These are phyloP conservation scores for Clitoria ternatea DNA, from an alignment of 306 rosid species.

Conservation along the genomic window DNA sequence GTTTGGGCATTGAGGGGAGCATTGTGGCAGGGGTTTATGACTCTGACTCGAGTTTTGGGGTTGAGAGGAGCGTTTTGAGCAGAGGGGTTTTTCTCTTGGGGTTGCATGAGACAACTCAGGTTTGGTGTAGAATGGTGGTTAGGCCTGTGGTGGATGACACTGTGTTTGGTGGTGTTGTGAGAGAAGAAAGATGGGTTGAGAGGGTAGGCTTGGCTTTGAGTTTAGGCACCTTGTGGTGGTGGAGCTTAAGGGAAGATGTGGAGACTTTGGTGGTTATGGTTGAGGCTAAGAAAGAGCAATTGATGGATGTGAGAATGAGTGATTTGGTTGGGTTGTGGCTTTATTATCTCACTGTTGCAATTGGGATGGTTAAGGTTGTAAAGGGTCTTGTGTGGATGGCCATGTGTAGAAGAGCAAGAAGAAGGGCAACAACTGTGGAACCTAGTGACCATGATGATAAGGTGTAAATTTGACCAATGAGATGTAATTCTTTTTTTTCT, in stretches of 20 bases:
- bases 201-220: slow-evolving; percentile 46
- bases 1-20: slow-evolving; percentile 58
- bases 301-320: slow-evolving; percentile 38
- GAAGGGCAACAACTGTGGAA: slow-evolving; percentile 11
- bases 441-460: slow-evolving; percentile 30
- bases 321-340: slow-evolving; percentile 65
- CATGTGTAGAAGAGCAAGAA: slow-evolving; percentile 31
- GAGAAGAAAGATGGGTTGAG: slow-evolving; percentile 53
- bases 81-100: slow-evolving; percentile 60
- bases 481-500: not conserved
- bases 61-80: slow-evolving; percentile 40
- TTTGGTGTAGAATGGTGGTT: slow-evolving; percentile 74
- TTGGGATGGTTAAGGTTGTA: slow-evolving; percentile 58
- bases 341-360: slow-evolving; percentile 57
- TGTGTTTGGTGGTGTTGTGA: slow-evolving; percentile 37
- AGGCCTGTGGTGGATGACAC: slow-evolving; percentile 86
- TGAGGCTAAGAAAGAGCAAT: slow-evolving; percentile 48
- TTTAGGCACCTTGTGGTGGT: slow-evolving; percentile 72
- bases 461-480: slow-evolving; percentile 28
- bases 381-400: slow-evolving; percentile 49
- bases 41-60: slow-evolving; percentile 10
- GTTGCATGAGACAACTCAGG: slow-evolving; percentile 62
- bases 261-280: slow-evolving; percentile 59
- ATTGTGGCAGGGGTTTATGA: slow-evolving; percentile 29
- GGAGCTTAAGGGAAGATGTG: slow-evolving; percentile 71